Conservation (phyloP, 169 alveolate genomes). For the Plasmodium gallinaceum region DNA sequence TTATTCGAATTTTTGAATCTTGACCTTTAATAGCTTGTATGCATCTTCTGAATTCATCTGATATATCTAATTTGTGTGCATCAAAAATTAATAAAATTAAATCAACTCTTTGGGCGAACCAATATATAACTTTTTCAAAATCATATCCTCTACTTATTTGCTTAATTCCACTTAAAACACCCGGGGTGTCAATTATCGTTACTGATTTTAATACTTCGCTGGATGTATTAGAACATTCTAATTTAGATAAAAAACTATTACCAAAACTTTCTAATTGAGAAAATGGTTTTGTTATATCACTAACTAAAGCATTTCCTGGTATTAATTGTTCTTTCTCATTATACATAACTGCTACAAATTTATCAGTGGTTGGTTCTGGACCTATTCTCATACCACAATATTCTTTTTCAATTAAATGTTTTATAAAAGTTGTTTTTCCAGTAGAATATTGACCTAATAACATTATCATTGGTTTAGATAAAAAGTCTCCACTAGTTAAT, state of each 20-base stretch:
- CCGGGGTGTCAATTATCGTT: conserved; percentile 90
- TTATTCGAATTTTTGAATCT: conserved; percentile 81
- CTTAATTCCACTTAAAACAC: conserved; percentile 87
- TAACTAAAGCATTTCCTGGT: conserved; percentile 89
- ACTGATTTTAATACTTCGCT: conserved; percentile 78
- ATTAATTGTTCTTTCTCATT: conserved; percentile 79
- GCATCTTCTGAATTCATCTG: conserved; percentile 87
- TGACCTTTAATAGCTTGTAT: conserved; percentile 80
- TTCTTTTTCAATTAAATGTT: conserved; percentile 82
- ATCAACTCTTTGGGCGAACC: conserved; percentile 89
- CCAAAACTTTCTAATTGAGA: conserved; percentile 87
- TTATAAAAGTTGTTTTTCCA: conserved; percentile 86
- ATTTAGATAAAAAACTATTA: conserved; percentile 82
- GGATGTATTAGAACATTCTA: conserved; percentile 81
- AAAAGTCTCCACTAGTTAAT: conserved; percentile 83
- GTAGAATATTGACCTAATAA: conserved; percentile 86
- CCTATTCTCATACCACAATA: conserved; percentile 87
- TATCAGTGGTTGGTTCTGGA: conserved; percentile 91
- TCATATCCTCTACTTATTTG: conserved; percentile 89
- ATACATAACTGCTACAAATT: conserved; percentile 85
- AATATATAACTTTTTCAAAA: conserved; percentile 87
- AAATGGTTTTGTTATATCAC: conserved; percentile 86
- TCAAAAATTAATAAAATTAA: conserved; percentile 85
- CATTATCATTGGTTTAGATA: conserved; percentile 85
- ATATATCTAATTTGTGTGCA: conserved; percentile 88